Conservation (phyloP, 2,329 filamentous ascomycete genomes). For the Hysterium pulicare region DNA sequence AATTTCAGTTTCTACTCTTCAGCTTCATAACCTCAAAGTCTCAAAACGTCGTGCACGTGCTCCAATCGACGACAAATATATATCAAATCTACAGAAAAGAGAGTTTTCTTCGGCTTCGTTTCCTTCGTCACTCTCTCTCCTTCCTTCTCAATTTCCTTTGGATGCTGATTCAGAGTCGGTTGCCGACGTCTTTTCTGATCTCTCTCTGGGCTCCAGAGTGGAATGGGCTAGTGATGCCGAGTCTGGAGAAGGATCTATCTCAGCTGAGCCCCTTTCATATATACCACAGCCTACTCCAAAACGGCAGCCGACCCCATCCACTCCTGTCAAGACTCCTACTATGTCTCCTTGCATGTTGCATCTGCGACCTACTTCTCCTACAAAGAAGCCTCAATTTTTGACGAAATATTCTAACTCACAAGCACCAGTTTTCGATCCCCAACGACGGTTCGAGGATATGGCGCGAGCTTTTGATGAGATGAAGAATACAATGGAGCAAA, state of each 20-base stretch:
- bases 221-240: constrained; percentile 14
- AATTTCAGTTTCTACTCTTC: constrained; percentile 39
- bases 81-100: constrained; percentile 13
- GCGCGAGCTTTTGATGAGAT: constrained; percentile 70
- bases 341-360: constrained; percentile 28
- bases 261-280: constrained; percentile 23
- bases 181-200: constrained; percentile 20
- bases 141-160: constrained; percentile 18
- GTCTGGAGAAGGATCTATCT: constrained; percentile 25
- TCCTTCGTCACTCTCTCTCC: constrained; percentile 23
- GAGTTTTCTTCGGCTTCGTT: constrained; percentile 12
- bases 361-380: constrained; percentile 9
- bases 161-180: constrained; percentile 26
- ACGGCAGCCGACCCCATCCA: constrained; percentile 12
- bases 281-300: constrained; percentile 23
- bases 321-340: no score
- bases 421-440: constrained; percentile 73
- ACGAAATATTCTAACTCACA: constrained; percentile 71
- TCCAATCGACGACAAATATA: constrained; percentile 4
- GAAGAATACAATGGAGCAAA: constrained; percentile 67
- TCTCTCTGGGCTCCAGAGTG: constrained; percentile 22
- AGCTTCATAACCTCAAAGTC: constrained; percentile 17
- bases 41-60: constrained; percentile 23
- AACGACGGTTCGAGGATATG: constrained; percentile 71
- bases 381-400: constrained; percentile 54